Evolutionary conservation across 306 rosid species (phyloP), one percentile per base, ranked within the genome.

Genomic region (Trichosanthes cucumerina): DNA sequence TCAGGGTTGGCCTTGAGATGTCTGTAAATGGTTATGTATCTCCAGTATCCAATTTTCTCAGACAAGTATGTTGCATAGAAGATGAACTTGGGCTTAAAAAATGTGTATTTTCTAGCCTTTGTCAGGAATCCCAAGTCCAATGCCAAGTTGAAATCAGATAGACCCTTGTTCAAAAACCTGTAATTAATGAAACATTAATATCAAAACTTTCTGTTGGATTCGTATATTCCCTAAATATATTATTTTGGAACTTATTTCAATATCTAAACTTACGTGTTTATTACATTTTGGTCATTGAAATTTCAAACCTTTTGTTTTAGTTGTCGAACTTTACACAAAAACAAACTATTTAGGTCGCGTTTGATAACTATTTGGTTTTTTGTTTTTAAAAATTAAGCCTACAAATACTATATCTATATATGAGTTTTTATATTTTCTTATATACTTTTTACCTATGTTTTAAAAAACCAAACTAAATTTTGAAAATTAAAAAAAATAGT

Each of bases 61-160:
- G 99, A 95, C 83, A 95, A 83, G 57, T 95, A 95, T 46, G 99
- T 95, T 1, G 99, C 99, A 71, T 95, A 95, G 91, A 95, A 95
- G 85, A 95, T 95, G 88, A 95, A 95, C 72, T 95, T 95, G 9
- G 99, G 99, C 86, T 95, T 95, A 91, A 95, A 95, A 79, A 95
- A 92, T 56, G 99, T 95, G 90, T 95, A 95, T 24, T 95, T 92
- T 38, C 99, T 88, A 46, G 97, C 99, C 86, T 95, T 95, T 33
- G 99, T 95, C 81, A 95, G 84, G 87, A 95, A 95, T 64, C 99
- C 99, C 96, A 95, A 89, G 93, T 95, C 99, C 92, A 95, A 74
- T 4, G 99, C 99, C 88, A 92, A 85, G 85, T 92, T 95, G 87
- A 95, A 95, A 86, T 95, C 99, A 54, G 99, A 95, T 18, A 95